phyloP scores from a whole-genome alignment of 768 basidiomycete species.

The Podaxis carcinomalis region DNA sequence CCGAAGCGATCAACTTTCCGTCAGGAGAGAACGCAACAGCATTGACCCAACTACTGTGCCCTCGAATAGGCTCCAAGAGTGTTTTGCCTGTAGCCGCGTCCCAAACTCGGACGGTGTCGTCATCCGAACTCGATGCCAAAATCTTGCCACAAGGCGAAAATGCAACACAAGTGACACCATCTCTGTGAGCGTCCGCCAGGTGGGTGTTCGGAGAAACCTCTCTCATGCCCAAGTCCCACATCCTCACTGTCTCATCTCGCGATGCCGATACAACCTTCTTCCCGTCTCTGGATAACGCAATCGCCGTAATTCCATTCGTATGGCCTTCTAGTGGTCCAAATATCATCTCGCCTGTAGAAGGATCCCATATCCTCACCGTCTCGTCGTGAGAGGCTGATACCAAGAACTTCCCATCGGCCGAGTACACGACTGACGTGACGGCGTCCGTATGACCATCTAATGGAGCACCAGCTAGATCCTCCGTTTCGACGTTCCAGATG shows the following conservation, averaged over 20 bases:
- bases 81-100: conserved; percentile 12
- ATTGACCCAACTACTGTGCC: conserved; percentile 6
- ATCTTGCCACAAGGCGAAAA: conserved; percentile 20
- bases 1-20: conserved; percentile 16
- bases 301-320: conserved; percentile 13
- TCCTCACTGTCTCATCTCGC: conserved; percentile 15
- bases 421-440: conserved; percentile 17
- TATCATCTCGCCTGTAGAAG: conserved; percentile 5
- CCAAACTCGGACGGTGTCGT: conserved; percentile 19
- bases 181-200: conserved; percentile 11
- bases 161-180: conserved; percentile 16
- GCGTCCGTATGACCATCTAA: conserved; percentile 17
- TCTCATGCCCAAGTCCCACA: conserved; percentile 16
- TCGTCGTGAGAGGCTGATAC: conserved; percentile 20
- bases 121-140: conserved; percentile 29
- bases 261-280: conserved; percentile 15
- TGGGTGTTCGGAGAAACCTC: neutral
- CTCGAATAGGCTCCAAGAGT: conserved; percentile 8
- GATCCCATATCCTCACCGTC: conserved; percentile 24
- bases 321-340: conserved; percentile 12
- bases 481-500: conserved; percentile 16
- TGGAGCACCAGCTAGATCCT: conserved; percentile 3
- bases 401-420: conserved; percentile 16
- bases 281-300: conserved; percentile 21
- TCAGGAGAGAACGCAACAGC: conserved; percentile 18